Percentiles rank a stretch among this genome's conserved stretches.
These are phyloP conservation scores for Fusarium cyanostomum DNA, from an alignment of 2,329 filamentous ascomycete genomes.

Conservation along the genomic window DNA sequence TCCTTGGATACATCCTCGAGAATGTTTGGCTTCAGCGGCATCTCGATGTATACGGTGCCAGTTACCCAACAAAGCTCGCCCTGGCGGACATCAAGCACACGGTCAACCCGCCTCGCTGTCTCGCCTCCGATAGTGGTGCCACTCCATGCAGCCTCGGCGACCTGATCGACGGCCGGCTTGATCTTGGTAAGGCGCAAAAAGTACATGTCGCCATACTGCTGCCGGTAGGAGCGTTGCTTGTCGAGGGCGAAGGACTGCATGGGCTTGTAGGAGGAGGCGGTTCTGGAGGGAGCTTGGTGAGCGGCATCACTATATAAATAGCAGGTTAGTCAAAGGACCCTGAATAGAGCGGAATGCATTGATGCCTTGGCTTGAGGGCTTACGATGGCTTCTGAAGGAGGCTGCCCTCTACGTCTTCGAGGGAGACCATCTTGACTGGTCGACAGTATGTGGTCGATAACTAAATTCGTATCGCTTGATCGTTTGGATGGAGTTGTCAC, in stretches of 20 bases:
- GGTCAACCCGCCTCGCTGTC: slow-evolving; percentile 77
- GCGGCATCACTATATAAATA: slow-evolving; percentile 45
- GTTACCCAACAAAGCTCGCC: slow-evolving; percentile 95
- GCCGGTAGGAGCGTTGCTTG: slow-evolving; percentile 79
- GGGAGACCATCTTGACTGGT: slow-evolving; percentile 46
- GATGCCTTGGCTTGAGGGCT: slow-evolving; percentile 12
- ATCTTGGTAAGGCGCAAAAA: slow-evolving; percentile 89
- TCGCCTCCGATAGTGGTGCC: slow-evolving; percentile 82
- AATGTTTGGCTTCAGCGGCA: slow-evolving; percentile 95
- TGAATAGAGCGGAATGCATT: background rate
- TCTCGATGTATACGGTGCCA: slow-evolving; percentile 96
- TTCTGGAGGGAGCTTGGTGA: slow-evolving; percentile 60
- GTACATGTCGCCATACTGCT: slow-evolving; percentile 98
- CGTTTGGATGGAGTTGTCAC: no score
- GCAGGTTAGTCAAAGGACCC: slow-evolving; percentile 2
- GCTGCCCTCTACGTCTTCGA: slow-evolving; percentile 47
- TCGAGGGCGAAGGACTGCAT: slow-evolving; percentile 79
- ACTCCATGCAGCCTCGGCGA: slow-evolving; percentile 80
- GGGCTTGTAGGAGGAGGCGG: slow-evolving; percentile 72
- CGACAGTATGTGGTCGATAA: background rate
- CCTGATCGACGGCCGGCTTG: slow-evolving; percentile 81
- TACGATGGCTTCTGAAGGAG: slow-evolving; percentile 49
- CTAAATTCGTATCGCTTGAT: background rate
- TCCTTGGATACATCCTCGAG: slow-evolving; percentile 95
- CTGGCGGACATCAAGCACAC: slow-evolving; percentile 94